phyloP scores from a whole-genome alignment of 257 asterid species.

The Solanum corneliomulleri region DNA sequence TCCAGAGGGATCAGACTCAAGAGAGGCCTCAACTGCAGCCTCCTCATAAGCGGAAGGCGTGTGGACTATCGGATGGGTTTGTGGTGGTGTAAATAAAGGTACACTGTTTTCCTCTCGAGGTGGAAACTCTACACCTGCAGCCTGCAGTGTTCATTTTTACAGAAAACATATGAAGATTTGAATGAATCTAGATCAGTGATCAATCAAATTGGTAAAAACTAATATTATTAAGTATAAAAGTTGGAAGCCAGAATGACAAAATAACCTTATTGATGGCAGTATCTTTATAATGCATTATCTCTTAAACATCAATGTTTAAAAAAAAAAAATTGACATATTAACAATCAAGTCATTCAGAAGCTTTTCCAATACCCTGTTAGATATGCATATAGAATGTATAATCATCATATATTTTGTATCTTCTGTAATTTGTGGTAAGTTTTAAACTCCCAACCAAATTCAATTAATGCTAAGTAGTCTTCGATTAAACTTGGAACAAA shows the following conservation, averaged over 20 bases:
- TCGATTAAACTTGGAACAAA: background rate
- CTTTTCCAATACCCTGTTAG: background rate
- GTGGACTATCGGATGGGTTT: conserved; percentile 64
- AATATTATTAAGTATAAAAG: background rate
- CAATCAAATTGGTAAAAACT: background rate
- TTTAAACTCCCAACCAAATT: background rate
- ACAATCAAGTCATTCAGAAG: background rate
- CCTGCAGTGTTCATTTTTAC: conserved; percentile 27
- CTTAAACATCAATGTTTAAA: background rate
- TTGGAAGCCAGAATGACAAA: background rate
- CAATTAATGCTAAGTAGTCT: background rate
- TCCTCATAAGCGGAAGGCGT: conserved; percentile 59
- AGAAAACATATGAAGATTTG: background rate
- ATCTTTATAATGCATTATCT: background rate
- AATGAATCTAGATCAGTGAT: background rate
- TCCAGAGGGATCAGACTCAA: conserved; percentile 80
- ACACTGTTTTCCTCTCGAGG: conserved; percentile 82
- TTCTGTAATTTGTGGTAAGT: background rate
- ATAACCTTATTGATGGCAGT: background rate
- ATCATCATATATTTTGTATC: background rate
- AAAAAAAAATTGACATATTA: background rate
- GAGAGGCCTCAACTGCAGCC: conserved; percentile 93
- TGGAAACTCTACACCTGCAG: conserved; percentile 89
- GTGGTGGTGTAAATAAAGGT: conserved; percentile 90
- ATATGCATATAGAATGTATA: background rate